Percentiles rank a stretch among this genome's conserved stretches.
Evolutionary conservation across 805 yeast genomes (phyloP).

Genomic region (Saccharomyces eubayanus): DNA sequence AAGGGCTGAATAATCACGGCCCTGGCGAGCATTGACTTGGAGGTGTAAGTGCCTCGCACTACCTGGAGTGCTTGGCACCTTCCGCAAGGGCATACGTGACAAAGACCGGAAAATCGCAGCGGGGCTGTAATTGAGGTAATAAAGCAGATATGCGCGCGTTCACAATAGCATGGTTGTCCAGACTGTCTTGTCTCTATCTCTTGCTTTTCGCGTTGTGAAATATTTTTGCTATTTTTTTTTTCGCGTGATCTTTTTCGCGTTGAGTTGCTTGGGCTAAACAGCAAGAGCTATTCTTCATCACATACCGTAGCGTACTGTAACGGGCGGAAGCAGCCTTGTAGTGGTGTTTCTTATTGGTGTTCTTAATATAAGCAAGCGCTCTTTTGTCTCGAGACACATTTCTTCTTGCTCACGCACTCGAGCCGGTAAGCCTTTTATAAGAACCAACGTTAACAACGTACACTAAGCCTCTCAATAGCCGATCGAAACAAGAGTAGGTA

Average conservation of each 20-base stretch:
- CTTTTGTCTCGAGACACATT: background rate
- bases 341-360: background rate
- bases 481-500: background rate
- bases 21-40: background rate
- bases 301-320: background rate
- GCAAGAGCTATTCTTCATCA: background rate
- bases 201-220: background rate
- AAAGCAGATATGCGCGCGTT: background rate
- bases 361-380: background rate
- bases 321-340: background rate
- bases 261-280: background rate
- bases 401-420: background rate
- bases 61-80: background rate
- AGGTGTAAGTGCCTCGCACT: background rate
- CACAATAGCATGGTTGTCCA: background rate
- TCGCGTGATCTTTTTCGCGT: background rate
- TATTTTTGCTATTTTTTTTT: background rate
- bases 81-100: background rate
- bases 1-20: too few species aligned
- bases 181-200: background rate
- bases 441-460: background rate
- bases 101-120: too few species aligned
- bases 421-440: background rate
- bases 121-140: background rate
- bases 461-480: background rate